Conservation (phyloP, 164 flowering plant genomes). For the Platanus orientalis region DNA sequence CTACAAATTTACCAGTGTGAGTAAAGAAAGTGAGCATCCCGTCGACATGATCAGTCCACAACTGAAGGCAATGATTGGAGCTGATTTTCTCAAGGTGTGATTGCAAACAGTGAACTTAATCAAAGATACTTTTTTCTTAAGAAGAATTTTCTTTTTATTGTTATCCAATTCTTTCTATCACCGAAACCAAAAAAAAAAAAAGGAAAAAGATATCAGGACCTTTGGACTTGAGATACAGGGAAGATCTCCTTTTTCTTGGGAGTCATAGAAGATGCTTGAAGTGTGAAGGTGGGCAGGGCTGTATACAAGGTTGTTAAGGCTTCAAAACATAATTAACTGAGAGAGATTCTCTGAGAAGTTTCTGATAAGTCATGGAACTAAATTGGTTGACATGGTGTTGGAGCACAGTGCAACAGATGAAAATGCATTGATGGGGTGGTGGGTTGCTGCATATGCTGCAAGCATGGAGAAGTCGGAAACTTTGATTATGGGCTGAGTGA, state of each 20-base stretch:
- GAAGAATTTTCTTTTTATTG: too few relatives aligned
- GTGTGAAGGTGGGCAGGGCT: constrained; percentile 69
- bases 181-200: constrained; percentile 32
- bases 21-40: constrained; percentile 81
- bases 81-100: constrained; percentile 72
- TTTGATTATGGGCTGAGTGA: constrained; percentile 15
- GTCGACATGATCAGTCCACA: constrained; percentile 92
- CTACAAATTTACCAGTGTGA: constrained; percentile 57
- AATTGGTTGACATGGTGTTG: constrained; percentile 68
- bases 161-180: background rate
- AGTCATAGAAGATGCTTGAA: constrained; percentile 76
- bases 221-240: constrained; percentile 78
- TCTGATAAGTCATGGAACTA: constrained; percentile 37
- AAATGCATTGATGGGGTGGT: constrained; percentile 93
- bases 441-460: constrained; percentile 86
- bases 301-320: constrained; percentile 57
- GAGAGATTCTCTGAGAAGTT: constrained; percentile 76
- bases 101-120: background rate
- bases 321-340: constrained; percentile 47
- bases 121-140: too few relatives aligned
- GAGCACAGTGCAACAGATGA: constrained; percentile 79
- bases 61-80: constrained; percentile 83
- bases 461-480: constrained; percentile 36
- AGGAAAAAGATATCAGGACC: constrained; percentile 79
- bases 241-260: constrained; percentile 79